phyloP scores from a whole-genome alignment of 345 rosid species.

The Brassica nigra region DNA sequence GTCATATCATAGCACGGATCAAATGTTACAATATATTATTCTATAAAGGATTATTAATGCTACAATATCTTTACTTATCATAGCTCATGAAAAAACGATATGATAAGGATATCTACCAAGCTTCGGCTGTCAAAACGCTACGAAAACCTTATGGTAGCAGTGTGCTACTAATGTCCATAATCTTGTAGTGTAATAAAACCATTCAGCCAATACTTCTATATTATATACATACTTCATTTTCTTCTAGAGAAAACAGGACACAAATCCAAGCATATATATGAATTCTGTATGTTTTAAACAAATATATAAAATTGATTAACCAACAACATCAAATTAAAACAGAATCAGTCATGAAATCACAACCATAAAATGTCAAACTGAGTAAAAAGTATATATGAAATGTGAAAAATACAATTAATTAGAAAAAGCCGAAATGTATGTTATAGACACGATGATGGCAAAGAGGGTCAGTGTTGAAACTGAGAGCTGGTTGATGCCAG shows the following conservation, averaged over 20 bases:
- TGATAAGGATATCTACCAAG: too few relatives aligned
- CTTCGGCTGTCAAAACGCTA: too few relatives aligned
- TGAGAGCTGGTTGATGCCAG: conserved; percentile 20
- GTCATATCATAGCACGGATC: too few relatives aligned
- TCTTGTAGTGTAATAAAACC: too few relatives aligned
- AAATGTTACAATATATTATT: too few relatives aligned
- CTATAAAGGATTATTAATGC: too few relatives aligned
- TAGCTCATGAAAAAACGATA: too few relatives aligned
- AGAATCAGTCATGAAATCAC: not conserved
- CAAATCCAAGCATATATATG: not conserved
- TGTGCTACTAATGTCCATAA: too few relatives aligned
- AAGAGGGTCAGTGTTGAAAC: conserved; percentile 6
- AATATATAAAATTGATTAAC: not conserved
- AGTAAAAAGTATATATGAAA: not conserved
- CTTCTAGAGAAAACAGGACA: not conserved
- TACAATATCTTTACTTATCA: too few relatives aligned
- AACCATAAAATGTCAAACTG: not conserved
- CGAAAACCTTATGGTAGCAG: too few relatives aligned
- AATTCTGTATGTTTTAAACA: not conserved
- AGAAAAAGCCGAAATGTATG: conserved; percentile 11
- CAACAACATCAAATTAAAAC: not conserved
- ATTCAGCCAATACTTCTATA: too few relatives aligned
- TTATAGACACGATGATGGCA: conserved; percentile 1
- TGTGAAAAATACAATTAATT: not conserved
- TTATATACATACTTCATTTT: not conserved